phyloP scores from a whole-genome alignment of 306 rosid genomes.

The Rubus parviflorus region DNA sequence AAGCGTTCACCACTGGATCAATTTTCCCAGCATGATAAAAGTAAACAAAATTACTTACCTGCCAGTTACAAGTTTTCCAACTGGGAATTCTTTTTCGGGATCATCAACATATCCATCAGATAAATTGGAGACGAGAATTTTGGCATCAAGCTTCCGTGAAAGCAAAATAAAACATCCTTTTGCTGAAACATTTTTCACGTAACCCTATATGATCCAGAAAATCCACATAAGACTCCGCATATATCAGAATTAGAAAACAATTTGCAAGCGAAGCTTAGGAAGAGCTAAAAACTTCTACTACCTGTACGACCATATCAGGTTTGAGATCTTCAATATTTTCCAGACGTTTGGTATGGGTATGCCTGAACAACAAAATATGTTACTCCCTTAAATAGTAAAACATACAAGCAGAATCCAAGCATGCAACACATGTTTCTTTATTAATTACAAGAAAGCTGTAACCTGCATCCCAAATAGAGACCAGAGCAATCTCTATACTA shows the following conservation, averaged over 20 bases:
- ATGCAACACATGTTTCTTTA: neutral
- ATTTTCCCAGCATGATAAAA: constrained; percentile 11
- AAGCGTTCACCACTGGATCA: constrained; percentile 12
- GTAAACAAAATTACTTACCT: constrained; percentile 43
- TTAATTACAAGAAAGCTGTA: neutral
- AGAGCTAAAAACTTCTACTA: constrained; percentile 19
- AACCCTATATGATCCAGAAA: constrained; percentile 54
- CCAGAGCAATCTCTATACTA: neutral
- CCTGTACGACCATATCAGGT: constrained; percentile 76
- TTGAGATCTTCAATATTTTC: constrained; percentile 68
- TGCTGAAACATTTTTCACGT: constrained; percentile 68
- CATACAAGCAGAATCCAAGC: neutral
- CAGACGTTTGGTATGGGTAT: constrained; percentile 31
- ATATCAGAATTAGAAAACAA: constrained; percentile 3
- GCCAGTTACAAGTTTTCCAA: constrained; percentile 83
- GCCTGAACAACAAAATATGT: constrained; percentile 41
- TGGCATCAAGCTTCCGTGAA: constrained; percentile 85
- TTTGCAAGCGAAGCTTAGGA: neutral
- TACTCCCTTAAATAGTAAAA: neutral
- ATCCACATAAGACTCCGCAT: constrained; percentile 9
- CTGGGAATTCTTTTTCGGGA: constrained; percentile 71
- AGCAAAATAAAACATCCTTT: constrained; percentile 88
- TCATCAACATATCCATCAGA: constrained; percentile 63
- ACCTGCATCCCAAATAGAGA: neutral
- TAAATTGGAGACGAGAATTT: constrained; percentile 74